These are phyloP conservation scores for Globisporangium takayamanum DNA, from an alignment of 352 stramenopile species.

Conservation along the genomic window DNA sequence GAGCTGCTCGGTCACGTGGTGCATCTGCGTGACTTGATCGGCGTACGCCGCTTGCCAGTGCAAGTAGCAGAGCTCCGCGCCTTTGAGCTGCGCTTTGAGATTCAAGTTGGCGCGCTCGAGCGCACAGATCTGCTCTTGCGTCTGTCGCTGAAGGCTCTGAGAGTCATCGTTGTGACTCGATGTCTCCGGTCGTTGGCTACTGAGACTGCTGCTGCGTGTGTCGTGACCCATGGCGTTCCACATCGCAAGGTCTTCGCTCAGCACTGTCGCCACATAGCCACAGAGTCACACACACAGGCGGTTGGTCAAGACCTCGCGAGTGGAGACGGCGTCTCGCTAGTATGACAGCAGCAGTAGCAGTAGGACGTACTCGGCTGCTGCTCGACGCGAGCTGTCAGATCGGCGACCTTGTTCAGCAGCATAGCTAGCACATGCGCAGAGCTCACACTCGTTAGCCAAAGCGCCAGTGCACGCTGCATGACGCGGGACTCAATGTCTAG, in stretches of 20 bases:
- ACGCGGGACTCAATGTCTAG: neutral
- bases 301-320: too few relatives aligned
- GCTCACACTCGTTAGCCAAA: neutral
- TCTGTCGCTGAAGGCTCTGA: neutral
- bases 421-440: neutral
- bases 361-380: neutral
- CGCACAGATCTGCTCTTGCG: neutral
- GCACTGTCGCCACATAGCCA: neutral
- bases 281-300: too few relatives aligned
- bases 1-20: conserved; percentile 25
- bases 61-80: conserved; percentile 29
- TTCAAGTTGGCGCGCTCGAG: conserved; percentile 21
- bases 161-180: too few relatives aligned
- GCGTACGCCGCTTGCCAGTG: conserved; percentile 32
- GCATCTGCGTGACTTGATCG: conserved; percentile 21
- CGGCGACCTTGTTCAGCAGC: neutral
- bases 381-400: neutral
- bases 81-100: conserved; percentile 28
- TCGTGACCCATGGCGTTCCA: too few relatives aligned
- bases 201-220: too few relatives aligned
- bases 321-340: too few relatives aligned
- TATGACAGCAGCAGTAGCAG: neutral
- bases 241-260: neutral
- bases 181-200: too few relatives aligned
- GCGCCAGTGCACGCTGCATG: neutral